Conservation (phyloP, 2,329 filamentous ascomycete species). For the Aspergillus novofumigatus region DNA sequence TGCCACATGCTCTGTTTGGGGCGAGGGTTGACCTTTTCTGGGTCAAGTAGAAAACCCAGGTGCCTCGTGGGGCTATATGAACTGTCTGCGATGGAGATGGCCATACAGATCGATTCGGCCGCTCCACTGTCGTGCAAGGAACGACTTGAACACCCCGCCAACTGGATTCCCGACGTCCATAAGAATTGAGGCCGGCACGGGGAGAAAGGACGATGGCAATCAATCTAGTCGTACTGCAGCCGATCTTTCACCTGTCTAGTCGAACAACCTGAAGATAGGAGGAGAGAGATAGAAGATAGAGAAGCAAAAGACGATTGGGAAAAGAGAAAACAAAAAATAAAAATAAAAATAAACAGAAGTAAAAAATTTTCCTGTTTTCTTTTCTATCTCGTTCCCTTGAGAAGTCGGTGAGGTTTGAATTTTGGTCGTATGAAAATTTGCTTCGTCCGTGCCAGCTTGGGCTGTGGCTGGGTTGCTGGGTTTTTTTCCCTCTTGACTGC, state of each 20-base stretch:
- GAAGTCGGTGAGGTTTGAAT: constrained; percentile 19
- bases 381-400: constrained; percentile 2
- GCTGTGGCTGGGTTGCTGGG: constrained; percentile 3
- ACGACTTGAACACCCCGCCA: constrained; percentile 33
- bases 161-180: constrained; percentile 34
- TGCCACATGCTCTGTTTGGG: constrained; percentile 46
- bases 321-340: constrained; percentile 2
- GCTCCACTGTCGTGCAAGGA: constrained; percentile 25
- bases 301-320: constrained; percentile 2
- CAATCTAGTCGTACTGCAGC: no score
- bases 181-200: constrained; percentile 25
- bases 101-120: constrained; percentile 35
- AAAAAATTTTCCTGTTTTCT: background rate
- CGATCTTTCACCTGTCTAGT: background rate
- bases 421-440: constrained; percentile 9
- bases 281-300: constrained; percentile 2
- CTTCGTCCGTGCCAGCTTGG: constrained; percentile 5
- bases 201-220: background rate
- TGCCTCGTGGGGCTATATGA: constrained; percentile 34
- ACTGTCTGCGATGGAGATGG: constrained; percentile 39
- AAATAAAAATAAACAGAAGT: no score
- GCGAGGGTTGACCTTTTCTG: constrained; percentile 28
- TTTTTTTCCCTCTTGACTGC: background rate
- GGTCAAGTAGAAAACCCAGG: constrained; percentile 32
- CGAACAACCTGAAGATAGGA: background rate